Conservation (phyloP, 2,329 filamentous ascomycete genomes). For the Colletotrichum euphorbiae region DNA sequence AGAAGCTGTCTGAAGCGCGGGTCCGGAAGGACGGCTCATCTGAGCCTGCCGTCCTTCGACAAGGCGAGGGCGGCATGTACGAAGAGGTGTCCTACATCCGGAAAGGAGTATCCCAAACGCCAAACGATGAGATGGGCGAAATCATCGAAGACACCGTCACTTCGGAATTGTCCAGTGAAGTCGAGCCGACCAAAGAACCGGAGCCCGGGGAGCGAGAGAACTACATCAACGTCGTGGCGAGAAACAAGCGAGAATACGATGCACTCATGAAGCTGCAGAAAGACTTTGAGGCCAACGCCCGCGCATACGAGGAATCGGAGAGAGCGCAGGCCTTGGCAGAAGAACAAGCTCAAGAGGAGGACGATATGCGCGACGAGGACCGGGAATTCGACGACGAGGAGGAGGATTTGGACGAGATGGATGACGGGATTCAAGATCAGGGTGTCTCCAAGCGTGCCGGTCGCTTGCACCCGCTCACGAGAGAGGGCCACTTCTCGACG, state of each 20-base stretch:
- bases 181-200: constrained; percentile 53
- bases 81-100: constrained; percentile 69
- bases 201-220: constrained; percentile 52
- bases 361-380: constrained; percentile 50
- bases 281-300: constrained; percentile 62
- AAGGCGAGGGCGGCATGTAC: constrained; percentile 66
- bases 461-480: constrained; percentile 80
- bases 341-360: constrained; percentile 50
- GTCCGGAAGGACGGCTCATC: constrained; percentile 7
- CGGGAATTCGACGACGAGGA: constrained; percentile 49
- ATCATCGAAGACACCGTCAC: constrained; percentile 18
- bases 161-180: constrained; percentile 42
- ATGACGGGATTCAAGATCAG: constrained; percentile 37
- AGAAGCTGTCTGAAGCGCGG: neutral
- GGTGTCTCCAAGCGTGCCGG: constrained; percentile 46
- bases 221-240: constrained; percentile 62
- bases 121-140: neutral
- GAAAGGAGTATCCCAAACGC: neutral
- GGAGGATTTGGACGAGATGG: constrained; percentile 48
- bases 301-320: constrained; percentile 47
- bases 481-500: constrained; percentile 79
- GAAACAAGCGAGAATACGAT: constrained; percentile 65
- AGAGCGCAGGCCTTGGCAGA: constrained; percentile 51
- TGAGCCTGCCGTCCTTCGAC: constrained; percentile 59
- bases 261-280: constrained; percentile 66